Conservation (phyloP, 1,284 basidiomycete genomes). For the Fomitopsis schrenkii region DNA sequence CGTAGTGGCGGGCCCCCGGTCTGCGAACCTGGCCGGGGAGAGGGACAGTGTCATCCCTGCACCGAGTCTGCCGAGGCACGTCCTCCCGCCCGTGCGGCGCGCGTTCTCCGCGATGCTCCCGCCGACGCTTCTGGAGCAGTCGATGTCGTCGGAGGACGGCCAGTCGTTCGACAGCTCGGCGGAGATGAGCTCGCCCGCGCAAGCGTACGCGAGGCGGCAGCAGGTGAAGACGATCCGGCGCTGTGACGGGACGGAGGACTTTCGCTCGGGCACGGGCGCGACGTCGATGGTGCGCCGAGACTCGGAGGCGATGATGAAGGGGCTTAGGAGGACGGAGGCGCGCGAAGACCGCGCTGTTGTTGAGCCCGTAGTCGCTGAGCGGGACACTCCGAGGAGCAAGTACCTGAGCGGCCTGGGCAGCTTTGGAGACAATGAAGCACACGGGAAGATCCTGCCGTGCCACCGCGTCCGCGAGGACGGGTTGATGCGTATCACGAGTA, state of each 20-base stretch:
- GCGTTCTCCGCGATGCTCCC: constrained; percentile 73
- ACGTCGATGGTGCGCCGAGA: constrained; percentile 42
- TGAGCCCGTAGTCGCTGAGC: constrained; percentile 12
- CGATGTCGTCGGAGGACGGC: constrained; percentile 52
- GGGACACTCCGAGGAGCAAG: constrained; percentile 30
- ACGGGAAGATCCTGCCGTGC: constrained; percentile 93
- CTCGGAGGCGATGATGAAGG: constrained; percentile 40
- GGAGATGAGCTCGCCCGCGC: constrained; percentile 72
- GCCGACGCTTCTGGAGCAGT: constrained; percentile 40
- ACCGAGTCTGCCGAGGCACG: constrained; percentile 14
- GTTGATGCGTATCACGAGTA: constrained; percentile 82
- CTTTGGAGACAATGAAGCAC: constrained; percentile 89
- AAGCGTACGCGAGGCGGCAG: constrained; percentile 71
- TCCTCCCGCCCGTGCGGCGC: constrained; percentile 52
- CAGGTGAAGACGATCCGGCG: constrained; percentile 69
- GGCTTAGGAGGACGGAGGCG: constrained; percentile 26
- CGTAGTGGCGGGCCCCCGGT: constrained; percentile 28
- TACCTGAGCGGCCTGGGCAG: constrained; percentile 44
- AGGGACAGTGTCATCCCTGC: constrained; percentile 10
- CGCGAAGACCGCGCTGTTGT: constrained; percentile 13
- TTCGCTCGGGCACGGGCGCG: constrained; percentile 62
- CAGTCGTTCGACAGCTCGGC: constrained; percentile 43
- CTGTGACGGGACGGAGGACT: constrained; percentile 76
- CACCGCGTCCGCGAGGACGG: constrained; percentile 93
- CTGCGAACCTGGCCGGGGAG: constrained; percentile 26